These are phyloP conservation scores for Staphylotrichum tortipilum DNA, from an alignment of 495 filamentous ascomycete species.

Conservation along the genomic window DNA sequence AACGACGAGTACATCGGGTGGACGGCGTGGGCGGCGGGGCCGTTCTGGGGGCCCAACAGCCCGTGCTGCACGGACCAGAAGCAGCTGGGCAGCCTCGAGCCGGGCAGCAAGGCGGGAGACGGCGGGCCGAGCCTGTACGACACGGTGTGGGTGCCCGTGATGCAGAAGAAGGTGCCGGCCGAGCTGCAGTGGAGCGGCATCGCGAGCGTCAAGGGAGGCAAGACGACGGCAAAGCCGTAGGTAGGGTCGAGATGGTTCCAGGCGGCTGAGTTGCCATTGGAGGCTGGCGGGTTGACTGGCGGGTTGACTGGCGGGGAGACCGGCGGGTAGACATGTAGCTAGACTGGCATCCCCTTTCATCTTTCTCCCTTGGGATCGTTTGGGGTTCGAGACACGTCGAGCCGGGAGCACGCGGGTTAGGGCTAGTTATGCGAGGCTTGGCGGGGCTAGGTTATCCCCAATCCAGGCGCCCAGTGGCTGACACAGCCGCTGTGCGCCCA, in stretches of 20 bases:
- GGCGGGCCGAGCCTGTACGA: conserved; percentile 39
- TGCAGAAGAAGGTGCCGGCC: conserved; percentile 36
- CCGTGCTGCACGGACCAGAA: conserved; percentile 41
- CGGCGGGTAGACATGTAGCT: no score
- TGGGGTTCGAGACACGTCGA: no score
- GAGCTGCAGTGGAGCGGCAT: conserved; percentile 34
- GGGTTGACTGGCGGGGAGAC: no score
- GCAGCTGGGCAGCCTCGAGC: conserved; percentile 40
- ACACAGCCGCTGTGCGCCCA: no score
- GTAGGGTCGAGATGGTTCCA: neutral
- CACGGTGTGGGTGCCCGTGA: conserved; percentile 36
- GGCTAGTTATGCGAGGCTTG: no score
- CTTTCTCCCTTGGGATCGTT: no score
- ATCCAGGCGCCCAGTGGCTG: no score
- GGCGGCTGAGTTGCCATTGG: neutral
- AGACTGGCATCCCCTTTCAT: no score
- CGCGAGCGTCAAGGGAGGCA: conserved; percentile 29
- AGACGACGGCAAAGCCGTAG: conserved; percentile 11
- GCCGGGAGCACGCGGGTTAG: no score
- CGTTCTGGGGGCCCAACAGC: conserved; percentile 40
- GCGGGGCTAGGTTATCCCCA: no score
- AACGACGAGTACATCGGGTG: conserved; percentile 47
- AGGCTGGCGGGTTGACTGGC: no score
- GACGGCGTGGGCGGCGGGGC: conserved; percentile 46
- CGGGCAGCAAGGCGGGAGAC: conserved; percentile 34